Evolutionary conservation across 208 protist species (phyloP), one percentile per base, ranked within the genome.

Genomic region (Leishmania mexicana): DNA sequence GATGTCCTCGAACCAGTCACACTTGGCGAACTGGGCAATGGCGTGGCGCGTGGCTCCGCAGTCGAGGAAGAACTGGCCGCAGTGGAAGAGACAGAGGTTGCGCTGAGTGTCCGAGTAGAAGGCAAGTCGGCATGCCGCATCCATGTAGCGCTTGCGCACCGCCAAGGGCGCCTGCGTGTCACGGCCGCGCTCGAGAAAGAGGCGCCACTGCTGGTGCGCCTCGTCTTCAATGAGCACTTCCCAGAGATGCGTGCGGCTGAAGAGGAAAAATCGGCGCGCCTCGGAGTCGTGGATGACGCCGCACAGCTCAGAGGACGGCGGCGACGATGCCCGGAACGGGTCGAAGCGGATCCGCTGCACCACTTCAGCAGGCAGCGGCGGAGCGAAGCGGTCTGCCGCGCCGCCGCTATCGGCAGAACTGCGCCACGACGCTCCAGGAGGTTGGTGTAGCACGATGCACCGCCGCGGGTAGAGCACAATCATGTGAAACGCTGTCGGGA

Each of bases 401-500:
- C 65, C 71, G n/a, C 75, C 60, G 76, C 53, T 49, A 24, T 84
- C 86, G 28, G 80, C 78, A 24, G 78, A 54, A 24, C 83, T 53
- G 42, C 90, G 76, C 92, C 93, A 96, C 35, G 91, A 80, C 31
- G 96, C 79, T n/a, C 95, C 94, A 21, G 95, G 80, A 10, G 94
- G 94, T 49, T 96, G 92, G 79, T 94, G 90, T 15, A 98, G 79
- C 60, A 97, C 95, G 60, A 97, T 62, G 57, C 96, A 88, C 19
- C 89, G 88, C 49, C 93, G 87, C 17, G 83, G 81, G 80, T 98
- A 99, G 2, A 98, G 53, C n/a, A 99, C 49, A 19, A 99, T 54
- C 78, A 99, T 98, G 87, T 99, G 98, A 78, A 98, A 99, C 38
- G 97, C 95, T 1, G 94, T 98, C 0, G 98, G 83, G n/a, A 90